These are phyloP conservation scores for Fonsecaea monophora DNA, from an alignment of 2,329 filamentous ascomycete genomes.

Conservation along the genomic window DNA sequence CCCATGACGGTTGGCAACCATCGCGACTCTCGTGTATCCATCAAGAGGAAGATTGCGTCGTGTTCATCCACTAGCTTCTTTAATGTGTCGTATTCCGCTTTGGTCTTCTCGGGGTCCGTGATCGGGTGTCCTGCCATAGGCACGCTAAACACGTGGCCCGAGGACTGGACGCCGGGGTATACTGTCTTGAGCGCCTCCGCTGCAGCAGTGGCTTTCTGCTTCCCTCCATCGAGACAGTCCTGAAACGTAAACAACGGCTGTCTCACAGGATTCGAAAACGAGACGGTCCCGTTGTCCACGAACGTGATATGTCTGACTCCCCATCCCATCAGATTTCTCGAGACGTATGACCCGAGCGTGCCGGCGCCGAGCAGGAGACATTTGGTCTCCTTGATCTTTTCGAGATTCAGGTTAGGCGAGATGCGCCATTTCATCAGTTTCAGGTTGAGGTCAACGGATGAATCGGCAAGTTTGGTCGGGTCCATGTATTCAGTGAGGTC, in stretches of 20 bases:
- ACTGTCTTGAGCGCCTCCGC: constrained; percentile 82
- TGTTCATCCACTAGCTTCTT: constrained; percentile 79
- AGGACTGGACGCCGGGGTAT: constrained; percentile 85
- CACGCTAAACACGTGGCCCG: constrained; percentile 81
- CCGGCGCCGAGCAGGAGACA: constrained; percentile 91
- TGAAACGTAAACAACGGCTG: constrained; percentile 91
- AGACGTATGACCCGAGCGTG: constrained; percentile 92
- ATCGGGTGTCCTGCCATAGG: constrained; percentile 96
- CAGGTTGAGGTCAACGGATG: constrained; percentile 92
- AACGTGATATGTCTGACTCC: constrained; percentile 95
- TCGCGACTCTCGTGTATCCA: constrained; percentile 92
- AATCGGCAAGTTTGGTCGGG: constrained; percentile 81
- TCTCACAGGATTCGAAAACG: constrained; percentile 94
- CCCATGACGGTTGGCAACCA: constrained; percentile 98
- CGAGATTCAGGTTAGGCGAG: constrained; percentile 83
- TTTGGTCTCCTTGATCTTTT: constrained; percentile 85
- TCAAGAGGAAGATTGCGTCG: constrained; percentile 92
- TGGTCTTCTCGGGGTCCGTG: constrained; percentile 71
- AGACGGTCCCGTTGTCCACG: constrained; percentile 90
- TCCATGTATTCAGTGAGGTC: constrained; percentile 95
- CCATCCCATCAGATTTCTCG: constrained; percentile 91
- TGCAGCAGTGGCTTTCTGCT: constrained; percentile 80
- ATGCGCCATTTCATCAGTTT: constrained; percentile 99
- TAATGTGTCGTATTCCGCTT: constrained; percentile 76
- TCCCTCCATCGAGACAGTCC: constrained; percentile 85